A percentile compares a stretch with the other conserved stretches of the same genome.
phyloP scores from a whole-genome alignment of 2,329 filamentous ascomycete genomes.

The Cercospora sp. region DNA sequence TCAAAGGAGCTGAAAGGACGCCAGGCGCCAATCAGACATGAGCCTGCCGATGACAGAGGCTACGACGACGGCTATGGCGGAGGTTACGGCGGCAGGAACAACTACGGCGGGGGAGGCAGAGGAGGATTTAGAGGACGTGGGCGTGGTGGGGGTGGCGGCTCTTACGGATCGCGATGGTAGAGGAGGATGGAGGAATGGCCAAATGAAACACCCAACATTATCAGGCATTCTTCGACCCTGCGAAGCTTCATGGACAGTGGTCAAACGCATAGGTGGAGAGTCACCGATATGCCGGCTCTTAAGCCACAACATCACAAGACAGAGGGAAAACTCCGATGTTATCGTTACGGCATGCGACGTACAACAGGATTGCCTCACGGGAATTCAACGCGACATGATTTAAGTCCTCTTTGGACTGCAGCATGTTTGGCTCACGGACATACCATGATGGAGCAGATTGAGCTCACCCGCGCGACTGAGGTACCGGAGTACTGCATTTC shows the following conservation, averaged over 20 bases:
- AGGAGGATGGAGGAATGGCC: background rate
- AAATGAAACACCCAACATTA: background rate
- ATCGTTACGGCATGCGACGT: background rate
- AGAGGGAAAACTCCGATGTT: background rate
- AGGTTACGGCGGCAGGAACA: conserved; percentile 43
- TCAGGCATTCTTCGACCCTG: background rate
- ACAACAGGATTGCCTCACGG: background rate
- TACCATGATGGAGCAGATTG: background rate
- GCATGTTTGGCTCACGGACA: background rate
- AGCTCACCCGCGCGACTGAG: background rate
- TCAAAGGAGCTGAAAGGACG: conserved; percentile 81
- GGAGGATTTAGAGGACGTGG: conserved; percentile 26
- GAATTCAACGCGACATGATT: background rate
- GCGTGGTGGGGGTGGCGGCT: conserved; percentile 28
- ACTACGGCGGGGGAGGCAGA: conserved; percentile 33
- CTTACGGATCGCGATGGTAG: conserved; percentile 8
- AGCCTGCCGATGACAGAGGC: conserved; percentile 42
- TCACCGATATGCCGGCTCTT: background rate
- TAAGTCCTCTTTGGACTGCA: background rate
- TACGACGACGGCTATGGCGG: conserved; percentile 48
- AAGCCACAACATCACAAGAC: background rate
- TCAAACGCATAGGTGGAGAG: background rate
- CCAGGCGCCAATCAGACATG: conserved; percentile 59
- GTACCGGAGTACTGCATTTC: background rate
- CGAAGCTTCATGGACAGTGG: background rate